phyloP scores from a whole-genome alignment of 345 rosid species.

The Isatis tinctoria region DNA sequence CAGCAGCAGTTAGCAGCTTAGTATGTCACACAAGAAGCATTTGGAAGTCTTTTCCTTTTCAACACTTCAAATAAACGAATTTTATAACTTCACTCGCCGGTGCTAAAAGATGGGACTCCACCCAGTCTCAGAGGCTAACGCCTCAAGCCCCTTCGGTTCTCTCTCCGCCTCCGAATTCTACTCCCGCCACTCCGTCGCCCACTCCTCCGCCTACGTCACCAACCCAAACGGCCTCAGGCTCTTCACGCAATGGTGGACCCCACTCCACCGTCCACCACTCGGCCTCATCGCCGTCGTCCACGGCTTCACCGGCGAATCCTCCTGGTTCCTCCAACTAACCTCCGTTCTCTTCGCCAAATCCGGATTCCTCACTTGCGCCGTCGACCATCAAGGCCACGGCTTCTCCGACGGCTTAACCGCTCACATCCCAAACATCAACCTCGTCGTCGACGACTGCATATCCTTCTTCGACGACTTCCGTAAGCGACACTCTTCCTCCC shows the following conservation, averaged over 20 bases:
- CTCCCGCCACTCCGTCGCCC: conserved; percentile 63
- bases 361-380: conserved; percentile 76
- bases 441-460: conserved; percentile 77
- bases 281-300: conserved; percentile 83
- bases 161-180: conserved; percentile 68
- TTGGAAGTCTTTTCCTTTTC: neutral
- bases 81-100: neutral
- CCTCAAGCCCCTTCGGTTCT: conserved; percentile 59
- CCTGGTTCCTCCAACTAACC: conserved; percentile 75
- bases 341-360: conserved; percentile 71
- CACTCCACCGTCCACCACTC: conserved; percentile 38
- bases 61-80: conserved; percentile 20
- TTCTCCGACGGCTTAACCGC: conserved; percentile 70
- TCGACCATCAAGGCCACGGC: conserved; percentile 99
- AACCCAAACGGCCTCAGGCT: conserved; percentile 70
- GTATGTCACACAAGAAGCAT: conserved; percentile 29
- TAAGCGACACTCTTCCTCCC: conserved; percentile 30
- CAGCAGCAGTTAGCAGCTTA: conserved; percentile 1
- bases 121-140: conserved; percentile 68
- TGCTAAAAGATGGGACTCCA: conserved; percentile 44
- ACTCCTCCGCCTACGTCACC: conserved; percentile 66
- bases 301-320: conserved; percentile 89
- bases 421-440: conserved; percentile 74
- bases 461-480: conserved; percentile 65
- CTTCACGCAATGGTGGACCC: conserved; percentile 91